These are phyloP conservation scores for Micractinium conductrix DNA, from an alignment of 139 green algal species.

Conservation along the genomic window DNA sequence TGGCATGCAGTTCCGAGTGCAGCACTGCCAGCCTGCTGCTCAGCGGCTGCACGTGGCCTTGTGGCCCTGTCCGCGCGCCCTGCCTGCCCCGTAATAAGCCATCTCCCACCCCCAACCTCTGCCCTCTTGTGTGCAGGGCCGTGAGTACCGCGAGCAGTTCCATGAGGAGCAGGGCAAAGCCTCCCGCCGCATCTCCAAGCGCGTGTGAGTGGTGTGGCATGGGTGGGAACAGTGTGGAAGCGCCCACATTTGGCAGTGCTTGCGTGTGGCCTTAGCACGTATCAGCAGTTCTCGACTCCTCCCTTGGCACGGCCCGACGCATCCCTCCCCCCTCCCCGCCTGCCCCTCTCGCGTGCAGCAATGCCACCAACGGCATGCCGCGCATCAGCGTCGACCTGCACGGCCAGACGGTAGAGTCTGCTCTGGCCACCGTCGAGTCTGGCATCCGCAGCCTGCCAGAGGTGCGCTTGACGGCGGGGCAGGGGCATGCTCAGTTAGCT, in stretches of 20 bases:
- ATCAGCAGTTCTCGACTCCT: not conserved
- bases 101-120: too few species aligned
- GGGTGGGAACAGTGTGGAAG: too few species aligned
- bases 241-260: too few species aligned
- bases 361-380: not conserved
- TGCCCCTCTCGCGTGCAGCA: not conserved
- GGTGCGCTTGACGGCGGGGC: not conserved
- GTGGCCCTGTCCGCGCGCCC: not conserved
- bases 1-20: too few species aligned
- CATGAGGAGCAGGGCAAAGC: slow-evolving; percentile 9
- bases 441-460: slow-evolving; percentile 18
- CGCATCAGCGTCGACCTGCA: slow-evolving; percentile 34
- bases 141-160: slow-evolving; percentile 23
- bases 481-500: not conserved
- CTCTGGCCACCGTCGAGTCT: slow-evolving; percentile 15
- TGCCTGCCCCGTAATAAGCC: not conserved
- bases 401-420: slow-evolving; percentile 17
- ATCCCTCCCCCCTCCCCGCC: not conserved
- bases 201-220: slow-evolving; percentile 28
- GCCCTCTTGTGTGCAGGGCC: not conserved
- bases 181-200: slow-evolving; percentile 31
- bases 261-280: not conserved
- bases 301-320: not conserved
- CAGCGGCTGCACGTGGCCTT: not conserved
- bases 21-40: not conserved